These are phyloP conservation scores for Scedosporium minutisporum DNA, from an alignment of 2,329 filamentous ascomycete species.

Conservation along the genomic window DNA sequence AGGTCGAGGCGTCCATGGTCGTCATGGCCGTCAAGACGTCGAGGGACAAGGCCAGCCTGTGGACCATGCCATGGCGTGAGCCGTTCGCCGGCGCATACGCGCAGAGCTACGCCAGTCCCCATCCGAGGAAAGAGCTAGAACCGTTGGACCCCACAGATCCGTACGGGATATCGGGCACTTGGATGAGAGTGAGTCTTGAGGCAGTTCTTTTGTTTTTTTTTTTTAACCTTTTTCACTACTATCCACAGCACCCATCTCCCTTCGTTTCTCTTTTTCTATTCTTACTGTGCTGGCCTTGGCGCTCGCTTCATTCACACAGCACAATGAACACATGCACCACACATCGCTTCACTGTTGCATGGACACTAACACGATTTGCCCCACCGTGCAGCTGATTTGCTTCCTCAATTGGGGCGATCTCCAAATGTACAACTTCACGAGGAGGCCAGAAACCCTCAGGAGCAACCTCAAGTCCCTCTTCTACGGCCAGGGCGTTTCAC, in stretches of 20 bases:
- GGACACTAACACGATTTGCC: conserved; percentile 12
- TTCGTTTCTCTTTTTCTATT: not conserved
- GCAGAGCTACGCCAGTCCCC: conserved; percentile 33
- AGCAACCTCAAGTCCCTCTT: conserved; percentile 44
- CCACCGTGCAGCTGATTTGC: conserved; percentile 26
- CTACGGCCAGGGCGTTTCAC: conserved; percentile 40
- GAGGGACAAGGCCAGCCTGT: not conserved
- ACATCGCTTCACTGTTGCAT: not conserved
- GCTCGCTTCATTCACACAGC: not conserved
- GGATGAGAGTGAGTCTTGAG: conserved; percentile 48
- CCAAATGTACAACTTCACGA: conserved; percentile 60
- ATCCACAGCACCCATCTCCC: not conserved
- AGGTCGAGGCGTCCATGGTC: conserved; percentile 65
- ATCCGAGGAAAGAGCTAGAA: conserved; percentile 23
- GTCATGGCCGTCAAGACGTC: conserved; percentile 55
- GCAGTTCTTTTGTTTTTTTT: not conserved
- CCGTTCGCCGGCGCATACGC: conserved; percentile 48
- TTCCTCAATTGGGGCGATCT: conserved; percentile 63
- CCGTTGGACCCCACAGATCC: conserved; percentile 51
- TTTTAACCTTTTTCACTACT: not conserved
- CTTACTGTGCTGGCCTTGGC: not conserved
- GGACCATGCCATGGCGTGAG: conserved; percentile 30
- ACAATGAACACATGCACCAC: not conserved
- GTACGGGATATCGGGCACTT: conserved; percentile 61
- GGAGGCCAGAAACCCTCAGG: conserved; percentile 28